These are phyloP conservation scores for Penicillium crystallinum DNA, from an alignment of 495 filamentous ascomycete genomes.

Conservation along the genomic window DNA sequence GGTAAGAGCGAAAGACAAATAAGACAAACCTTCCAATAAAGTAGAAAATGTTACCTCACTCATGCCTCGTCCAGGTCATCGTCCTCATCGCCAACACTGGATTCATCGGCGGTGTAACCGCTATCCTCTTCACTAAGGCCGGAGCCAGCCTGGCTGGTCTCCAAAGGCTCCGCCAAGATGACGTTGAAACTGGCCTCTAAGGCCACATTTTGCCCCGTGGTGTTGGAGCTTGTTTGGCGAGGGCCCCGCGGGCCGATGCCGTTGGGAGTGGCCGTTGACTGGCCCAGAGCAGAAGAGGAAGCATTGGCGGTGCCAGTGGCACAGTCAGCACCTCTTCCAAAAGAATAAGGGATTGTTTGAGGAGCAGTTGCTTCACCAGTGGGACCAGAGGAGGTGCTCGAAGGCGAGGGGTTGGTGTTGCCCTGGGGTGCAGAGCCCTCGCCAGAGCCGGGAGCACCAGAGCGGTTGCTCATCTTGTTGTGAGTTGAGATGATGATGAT, in stretches of 20 bases:
- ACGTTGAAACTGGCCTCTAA: neutral
- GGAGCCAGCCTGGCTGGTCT: no score
- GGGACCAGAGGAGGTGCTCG: neutral
- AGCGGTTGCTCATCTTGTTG: neutral
- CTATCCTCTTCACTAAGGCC: neutral
- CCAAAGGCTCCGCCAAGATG: neutral
- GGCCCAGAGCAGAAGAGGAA: no score
- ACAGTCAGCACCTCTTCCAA: neutral
- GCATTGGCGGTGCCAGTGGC: neutral
- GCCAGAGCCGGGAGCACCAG: neutral
- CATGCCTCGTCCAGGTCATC: neutral
- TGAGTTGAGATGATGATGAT: no score
- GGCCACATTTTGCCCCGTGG: neutral
- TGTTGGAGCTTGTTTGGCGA: neutral
- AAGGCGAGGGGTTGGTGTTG: neutral
- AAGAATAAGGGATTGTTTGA: neutral
- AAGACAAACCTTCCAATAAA: neutral
- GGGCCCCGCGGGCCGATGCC: neutral
- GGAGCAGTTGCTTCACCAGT: neutral
- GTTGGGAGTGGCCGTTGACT: neutral
- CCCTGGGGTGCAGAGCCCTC: neutral
- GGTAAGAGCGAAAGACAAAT: neutral
- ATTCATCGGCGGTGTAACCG: neutral
- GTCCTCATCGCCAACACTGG: neutral
- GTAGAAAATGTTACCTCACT: neutral